These are phyloP conservation scores for Orbilia oligospora DNA, from an alignment of 2,329 filamentous ascomycete species.

Conservation along the genomic window DNA sequence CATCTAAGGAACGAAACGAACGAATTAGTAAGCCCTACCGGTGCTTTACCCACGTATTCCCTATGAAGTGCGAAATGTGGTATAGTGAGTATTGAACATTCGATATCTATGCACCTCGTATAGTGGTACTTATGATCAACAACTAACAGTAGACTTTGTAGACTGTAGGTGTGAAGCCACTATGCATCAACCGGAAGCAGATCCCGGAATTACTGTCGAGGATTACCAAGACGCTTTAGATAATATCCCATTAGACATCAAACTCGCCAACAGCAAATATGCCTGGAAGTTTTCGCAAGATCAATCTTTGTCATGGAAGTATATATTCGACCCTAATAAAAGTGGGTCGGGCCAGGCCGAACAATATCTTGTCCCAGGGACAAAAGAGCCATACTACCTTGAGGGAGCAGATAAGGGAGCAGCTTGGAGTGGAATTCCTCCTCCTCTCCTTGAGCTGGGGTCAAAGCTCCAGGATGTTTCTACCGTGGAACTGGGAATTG, in stretches of 20 bases:
- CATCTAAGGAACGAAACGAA: too few relatives aligned
- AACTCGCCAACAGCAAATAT: background rate
- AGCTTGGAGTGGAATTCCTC: background rate
- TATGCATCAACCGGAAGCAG: background rate
- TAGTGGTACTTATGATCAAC: background rate
- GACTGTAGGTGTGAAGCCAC: background rate
- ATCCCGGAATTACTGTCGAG: background rate
- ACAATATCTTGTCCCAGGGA: background rate
- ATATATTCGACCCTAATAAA: background rate
- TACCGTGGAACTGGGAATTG: too few relatives aligned
- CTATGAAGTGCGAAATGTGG: background rate
- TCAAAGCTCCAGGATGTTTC: background rate
- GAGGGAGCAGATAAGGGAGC: background rate
- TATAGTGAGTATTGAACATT: background rate
- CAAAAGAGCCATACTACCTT: constrained; percentile 10
- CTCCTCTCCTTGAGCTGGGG: background rate
- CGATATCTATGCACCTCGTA: too few relatives aligned
- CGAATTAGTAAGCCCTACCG: too few relatives aligned
- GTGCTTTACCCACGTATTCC: too few relatives aligned
- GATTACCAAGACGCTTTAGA: constrained; percentile 1
- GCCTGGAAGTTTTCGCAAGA: background rate
- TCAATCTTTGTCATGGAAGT: background rate
- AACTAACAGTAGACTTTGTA: background rate
- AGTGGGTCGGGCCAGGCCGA: too few relatives aligned
- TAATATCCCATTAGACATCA: background rate